These are phyloP conservation scores for Amanita subjunquillea DNA, from an alignment of 768 basidiomycete species.

Conservation along the genomic window DNA sequence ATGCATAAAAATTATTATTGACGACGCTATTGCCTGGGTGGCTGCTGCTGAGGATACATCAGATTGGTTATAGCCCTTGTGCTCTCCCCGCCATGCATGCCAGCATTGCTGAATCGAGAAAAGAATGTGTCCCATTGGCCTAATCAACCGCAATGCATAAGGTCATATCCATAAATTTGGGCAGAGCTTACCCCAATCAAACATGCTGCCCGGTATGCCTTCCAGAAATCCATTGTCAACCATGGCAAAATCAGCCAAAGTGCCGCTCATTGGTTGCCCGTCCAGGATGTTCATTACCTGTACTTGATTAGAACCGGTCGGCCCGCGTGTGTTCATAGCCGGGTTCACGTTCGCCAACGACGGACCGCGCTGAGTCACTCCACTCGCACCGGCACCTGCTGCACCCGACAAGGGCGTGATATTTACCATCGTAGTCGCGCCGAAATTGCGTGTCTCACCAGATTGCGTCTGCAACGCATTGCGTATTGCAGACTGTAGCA, in stretches of 20 bases:
- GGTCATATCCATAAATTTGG: background rate
- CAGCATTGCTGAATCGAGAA: slow-evolving; percentile 38
- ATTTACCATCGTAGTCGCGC: slow-evolving; percentile 40
- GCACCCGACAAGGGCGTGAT: slow-evolving; percentile 37
- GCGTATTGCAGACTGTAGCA: background rate
- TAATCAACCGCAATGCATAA: slow-evolving; percentile 17
- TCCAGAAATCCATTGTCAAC: slow-evolving; percentile 64
- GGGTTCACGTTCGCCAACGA: slow-evolving; percentile 57
- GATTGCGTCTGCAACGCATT: background rate
- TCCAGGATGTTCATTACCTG: slow-evolving; percentile 75
- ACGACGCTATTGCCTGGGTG: slow-evolving; percentile 13
- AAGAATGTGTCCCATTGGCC: slow-evolving; percentile 84
- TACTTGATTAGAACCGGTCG: slow-evolving; percentile 38
- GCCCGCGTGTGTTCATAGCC: slow-evolving; percentile 44
- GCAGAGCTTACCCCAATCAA: slow-evolving; percentile 64
- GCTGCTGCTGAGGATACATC: slow-evolving; percentile 14
- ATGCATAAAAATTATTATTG: slow-evolving; percentile 6
- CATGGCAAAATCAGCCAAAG: slow-evolving; percentile 54
- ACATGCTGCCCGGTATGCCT: slow-evolving; percentile 77
- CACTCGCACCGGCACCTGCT: slow-evolving; percentile 19
- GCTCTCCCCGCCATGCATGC: slow-evolving; percentile 22
- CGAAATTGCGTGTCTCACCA: slow-evolving; percentile 11
- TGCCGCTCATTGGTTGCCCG: slow-evolving; percentile 40
- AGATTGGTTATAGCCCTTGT: slow-evolving; percentile 21
- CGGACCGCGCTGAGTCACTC: slow-evolving; percentile 9